Conservation (phyloP, 257 asterid genomes). For the Phtheirospermum japonicum region DNA sequence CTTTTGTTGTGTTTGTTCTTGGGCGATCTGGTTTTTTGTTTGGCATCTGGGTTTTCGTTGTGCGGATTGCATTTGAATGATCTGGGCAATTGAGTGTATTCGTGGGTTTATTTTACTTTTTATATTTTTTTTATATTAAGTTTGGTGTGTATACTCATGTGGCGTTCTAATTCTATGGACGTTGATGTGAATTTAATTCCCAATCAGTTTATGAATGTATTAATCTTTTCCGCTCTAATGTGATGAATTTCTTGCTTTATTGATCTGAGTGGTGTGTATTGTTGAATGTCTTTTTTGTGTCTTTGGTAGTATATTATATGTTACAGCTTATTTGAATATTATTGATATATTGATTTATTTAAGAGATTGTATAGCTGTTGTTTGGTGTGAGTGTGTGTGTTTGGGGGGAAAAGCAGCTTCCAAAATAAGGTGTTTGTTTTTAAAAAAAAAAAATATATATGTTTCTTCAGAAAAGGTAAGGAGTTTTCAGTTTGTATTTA, state of each 20-base stretch:
- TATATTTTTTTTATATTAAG: too few species aligned
- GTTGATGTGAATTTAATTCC: constrained; percentile 16
- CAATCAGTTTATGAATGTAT: constrained; percentile 10
- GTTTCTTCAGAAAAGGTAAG: constrained; percentile 2
- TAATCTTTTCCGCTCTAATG: constrained; percentile 8
- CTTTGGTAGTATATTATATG: background rate
- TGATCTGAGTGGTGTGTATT: constrained; percentile 23
- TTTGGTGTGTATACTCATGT: too few species aligned
- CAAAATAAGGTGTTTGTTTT: background rate
- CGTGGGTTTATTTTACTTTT: background rate
- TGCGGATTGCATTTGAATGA: constrained; percentile 24
- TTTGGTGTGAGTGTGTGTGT: too few species aligned
- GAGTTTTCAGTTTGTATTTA: background rate
- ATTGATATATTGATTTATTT: too few species aligned
- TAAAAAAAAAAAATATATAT: too few species aligned
- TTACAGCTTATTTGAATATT: too few species aligned
- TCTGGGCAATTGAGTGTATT: constrained; percentile 26
- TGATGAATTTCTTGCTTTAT: constrained; percentile 29
- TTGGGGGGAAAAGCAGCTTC: background rate
- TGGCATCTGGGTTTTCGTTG: constrained; percentile 22
- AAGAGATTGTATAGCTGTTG: too few species aligned
- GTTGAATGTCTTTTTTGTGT: background rate
- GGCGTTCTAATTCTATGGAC: background rate
- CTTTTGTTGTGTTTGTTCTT: constrained; percentile 15
- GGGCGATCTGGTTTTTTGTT: constrained; percentile 38